These are phyloP conservation scores for Cyanidium caldarium DNA, from an alignment of 23 red algal species.

Conservation along the genomic window DNA sequence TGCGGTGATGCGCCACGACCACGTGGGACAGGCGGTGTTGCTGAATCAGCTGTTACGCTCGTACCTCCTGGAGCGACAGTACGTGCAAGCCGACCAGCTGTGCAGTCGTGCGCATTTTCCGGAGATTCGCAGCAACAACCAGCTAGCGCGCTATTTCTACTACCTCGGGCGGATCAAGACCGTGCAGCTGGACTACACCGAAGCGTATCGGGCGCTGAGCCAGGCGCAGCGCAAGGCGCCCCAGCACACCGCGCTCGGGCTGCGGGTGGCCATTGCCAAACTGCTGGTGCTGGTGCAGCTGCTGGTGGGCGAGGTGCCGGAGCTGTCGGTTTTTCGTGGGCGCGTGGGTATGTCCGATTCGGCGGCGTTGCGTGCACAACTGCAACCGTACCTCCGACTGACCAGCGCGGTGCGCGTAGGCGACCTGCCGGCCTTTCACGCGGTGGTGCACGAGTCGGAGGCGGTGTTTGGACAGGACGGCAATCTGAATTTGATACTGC, in stretches of 20 bases:
- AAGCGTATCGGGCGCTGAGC: constrained; percentile 67
- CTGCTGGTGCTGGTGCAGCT: constrained; percentile 89
- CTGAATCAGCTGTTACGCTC: constrained; percentile 74
- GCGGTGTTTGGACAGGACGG: constrained; percentile 60
- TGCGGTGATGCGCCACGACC: constrained; percentile 69
- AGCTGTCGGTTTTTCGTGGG: constrained; percentile 48
- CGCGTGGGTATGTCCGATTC: constrained; percentile 27
- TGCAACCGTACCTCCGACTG: constrained; percentile 76
- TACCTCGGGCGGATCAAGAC: constrained; percentile 77
- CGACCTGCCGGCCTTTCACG: constrained; percentile 57
- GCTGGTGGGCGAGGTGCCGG: constrained; percentile 73
- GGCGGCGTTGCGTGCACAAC: background rate
- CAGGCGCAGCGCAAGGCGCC: constrained; percentile 81
- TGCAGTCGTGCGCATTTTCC: constrained; percentile 66
- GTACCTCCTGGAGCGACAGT: constrained; percentile 50
- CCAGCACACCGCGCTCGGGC: constrained; percentile 63
- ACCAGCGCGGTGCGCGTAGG: constrained; percentile 68
- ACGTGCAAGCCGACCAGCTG: constrained; percentile 96
- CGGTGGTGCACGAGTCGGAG: constrained; percentile 27
- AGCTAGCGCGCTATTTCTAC: constrained; percentile 85
- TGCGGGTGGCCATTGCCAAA: constrained; percentile 49
- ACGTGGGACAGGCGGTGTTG: constrained; percentile 64
- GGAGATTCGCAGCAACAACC: constrained; percentile 89
- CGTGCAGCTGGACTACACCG: constrained; percentile 87
- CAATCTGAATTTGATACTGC: constrained; percentile 47